Conservation (phyloP, 1,284 basidiomycete species). For the Omphalotus olearius region DNA sequence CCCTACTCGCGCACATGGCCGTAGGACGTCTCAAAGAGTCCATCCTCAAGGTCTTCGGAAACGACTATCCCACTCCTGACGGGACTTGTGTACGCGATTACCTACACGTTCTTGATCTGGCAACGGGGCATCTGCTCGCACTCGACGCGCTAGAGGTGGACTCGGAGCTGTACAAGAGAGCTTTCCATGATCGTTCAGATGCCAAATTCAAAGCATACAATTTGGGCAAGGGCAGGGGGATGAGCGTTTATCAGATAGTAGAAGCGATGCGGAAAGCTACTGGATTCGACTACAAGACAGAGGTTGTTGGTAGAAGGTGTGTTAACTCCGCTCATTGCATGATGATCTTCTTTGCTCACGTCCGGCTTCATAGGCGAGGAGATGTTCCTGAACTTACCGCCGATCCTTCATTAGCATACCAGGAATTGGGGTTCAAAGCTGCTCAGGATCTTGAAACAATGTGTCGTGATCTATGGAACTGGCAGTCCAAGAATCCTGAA, state of each 20-base stretch:
- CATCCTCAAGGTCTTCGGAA: conserved; percentile 91
- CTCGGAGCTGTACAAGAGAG: conserved; percentile 51
- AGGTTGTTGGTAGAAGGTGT: conserved; percentile 86
- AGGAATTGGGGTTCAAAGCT: conserved; percentile 94
- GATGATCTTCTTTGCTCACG: neutral
- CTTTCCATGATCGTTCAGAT: conserved; percentile 48
- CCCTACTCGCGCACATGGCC: conserved; percentile 94
- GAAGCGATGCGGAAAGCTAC: conserved; percentile 94
- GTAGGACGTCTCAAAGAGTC: conserved; percentile 83
- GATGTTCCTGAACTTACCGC: conserved; percentile 98
- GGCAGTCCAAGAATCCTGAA: conserved; percentile 81
- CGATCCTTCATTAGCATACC: conserved; percentile 87
- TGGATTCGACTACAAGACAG: conserved; percentile 85
- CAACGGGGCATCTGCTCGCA: conserved; percentile 89
- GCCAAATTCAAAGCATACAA: conserved; percentile 92
- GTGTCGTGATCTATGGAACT: conserved; percentile 93
- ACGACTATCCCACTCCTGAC: conserved; percentile 96
- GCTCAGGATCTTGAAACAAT: conserved; percentile 79
- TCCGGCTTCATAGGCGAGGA: conserved; percentile 59
- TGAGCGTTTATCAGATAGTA: conserved; percentile 92
- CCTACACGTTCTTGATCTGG: conserved; percentile 95
- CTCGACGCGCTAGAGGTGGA: conserved; percentile 68
- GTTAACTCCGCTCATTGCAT: conserved; percentile 22
- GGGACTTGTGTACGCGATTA: conserved; percentile 98
- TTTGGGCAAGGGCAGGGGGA: conserved; percentile 89